phyloP scores from a whole-genome alignment of 1,139 yeast genomes.

The Oligophagozyma castellii region DNA sequence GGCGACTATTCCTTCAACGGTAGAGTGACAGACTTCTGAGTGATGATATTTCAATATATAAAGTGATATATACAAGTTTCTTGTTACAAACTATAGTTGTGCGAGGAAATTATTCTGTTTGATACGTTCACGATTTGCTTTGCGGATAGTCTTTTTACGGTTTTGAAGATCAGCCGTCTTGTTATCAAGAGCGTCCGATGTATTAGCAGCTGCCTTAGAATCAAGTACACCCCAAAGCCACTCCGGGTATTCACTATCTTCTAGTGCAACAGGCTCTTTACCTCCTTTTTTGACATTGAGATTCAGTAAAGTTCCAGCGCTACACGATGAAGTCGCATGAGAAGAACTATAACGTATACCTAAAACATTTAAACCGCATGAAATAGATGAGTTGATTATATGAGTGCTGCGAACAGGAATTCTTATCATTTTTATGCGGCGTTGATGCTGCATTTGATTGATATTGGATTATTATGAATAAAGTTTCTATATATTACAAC shows the following conservation, averaged over 20 bases:
- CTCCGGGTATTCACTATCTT: conserved; percentile 80
- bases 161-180: conserved; percentile 52
- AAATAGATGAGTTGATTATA: too few relatives aligned
- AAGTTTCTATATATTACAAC: too few relatives aligned
- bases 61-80: neutral
- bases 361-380: too few relatives aligned
- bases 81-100: conserved; percentile 15
- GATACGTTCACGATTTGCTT: conserved; percentile 53
- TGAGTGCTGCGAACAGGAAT: too few relatives aligned
- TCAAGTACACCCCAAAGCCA: conserved; percentile 93
- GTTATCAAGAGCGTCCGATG: conserved; percentile 25
- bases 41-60: neutral
- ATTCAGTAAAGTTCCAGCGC: conserved; percentile 72
- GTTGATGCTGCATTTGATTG: too few relatives aligned
- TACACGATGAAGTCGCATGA: conserved; percentile 28
- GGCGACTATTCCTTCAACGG: conserved; percentile 96
- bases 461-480: too few relatives aligned
- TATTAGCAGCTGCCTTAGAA: conserved; percentile 5
- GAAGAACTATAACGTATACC: too few relatives aligned
- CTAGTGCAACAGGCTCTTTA: conserved; percentile 79
- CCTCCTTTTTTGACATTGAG: conserved; percentile 67
- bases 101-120: conserved; percentile 64
- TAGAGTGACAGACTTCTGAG: conserved; percentile 81
- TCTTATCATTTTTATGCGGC: too few relatives aligned
- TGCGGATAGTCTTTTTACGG: conserved; percentile 57